Conservation (phyloP, 1,284 basidiomycete genomes). For the Ceratobasidium sp. region DNA sequence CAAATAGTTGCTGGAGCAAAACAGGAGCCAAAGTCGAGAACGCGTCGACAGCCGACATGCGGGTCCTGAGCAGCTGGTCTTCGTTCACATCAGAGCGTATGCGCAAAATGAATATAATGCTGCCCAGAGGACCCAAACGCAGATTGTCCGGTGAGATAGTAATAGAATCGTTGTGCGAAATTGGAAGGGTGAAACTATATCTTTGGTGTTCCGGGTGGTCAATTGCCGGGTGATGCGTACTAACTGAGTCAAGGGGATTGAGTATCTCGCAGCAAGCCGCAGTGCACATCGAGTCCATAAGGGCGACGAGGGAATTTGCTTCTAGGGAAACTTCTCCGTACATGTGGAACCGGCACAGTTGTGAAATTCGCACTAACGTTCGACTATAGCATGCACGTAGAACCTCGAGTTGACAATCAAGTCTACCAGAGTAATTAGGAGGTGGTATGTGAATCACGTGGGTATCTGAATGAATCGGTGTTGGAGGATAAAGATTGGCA, state of each 20-base stretch:
- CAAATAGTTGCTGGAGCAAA: not conserved
- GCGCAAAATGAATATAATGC: not conserved
- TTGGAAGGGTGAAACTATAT: not conserved
- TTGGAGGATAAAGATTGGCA: no score
- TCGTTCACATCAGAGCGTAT: not conserved
- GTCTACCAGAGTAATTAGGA: no score
- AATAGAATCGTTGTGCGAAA: not conserved
- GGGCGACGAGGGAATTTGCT: not conserved
- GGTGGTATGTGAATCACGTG: not conserved
- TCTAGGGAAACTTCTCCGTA: not conserved
- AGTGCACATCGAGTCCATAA: not conserved
- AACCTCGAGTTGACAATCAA: not conserved
- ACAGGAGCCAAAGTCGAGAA: conserved; percentile 5
- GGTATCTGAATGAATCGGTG: not conserved
- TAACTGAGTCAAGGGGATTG: conserved; percentile 10
- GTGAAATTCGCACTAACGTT: not conserved
- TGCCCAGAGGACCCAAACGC: not conserved
- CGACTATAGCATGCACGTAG: conserved; percentile 20
- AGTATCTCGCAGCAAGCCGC: not conserved
- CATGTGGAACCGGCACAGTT: not conserved
- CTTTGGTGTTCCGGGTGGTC: not conserved
- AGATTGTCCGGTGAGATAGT: not conserved
- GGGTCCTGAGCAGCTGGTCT: not conserved
- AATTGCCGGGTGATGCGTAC: conserved; percentile 8
- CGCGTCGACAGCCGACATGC: not conserved